Conservation (phyloP, 1,284 basidiomycete genomes). For the Fomitiporia mediterranea region DNA sequence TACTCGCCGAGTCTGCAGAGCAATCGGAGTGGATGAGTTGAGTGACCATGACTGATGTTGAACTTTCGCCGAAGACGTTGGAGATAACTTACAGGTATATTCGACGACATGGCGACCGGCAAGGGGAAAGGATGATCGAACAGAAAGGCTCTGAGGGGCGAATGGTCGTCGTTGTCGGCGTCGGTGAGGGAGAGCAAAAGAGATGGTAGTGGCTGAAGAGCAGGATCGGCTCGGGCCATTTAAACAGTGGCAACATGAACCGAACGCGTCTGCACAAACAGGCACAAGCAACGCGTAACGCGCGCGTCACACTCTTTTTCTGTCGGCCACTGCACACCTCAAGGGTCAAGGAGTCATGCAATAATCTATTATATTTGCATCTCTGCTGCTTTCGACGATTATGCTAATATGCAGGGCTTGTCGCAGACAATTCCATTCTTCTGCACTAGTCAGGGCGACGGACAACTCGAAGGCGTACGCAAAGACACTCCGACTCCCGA, state of each 20-base stretch:
- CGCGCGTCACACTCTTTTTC: conserved; percentile 9
- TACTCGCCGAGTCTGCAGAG: conserved; percentile 49
- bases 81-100: conserved; percentile 20
- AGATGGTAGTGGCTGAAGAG: conserved; percentile 12
- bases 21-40: neutral
- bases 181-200: neutral
- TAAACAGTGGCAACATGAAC: conserved; percentile 16
- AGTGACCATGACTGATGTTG: conserved; percentile 6
- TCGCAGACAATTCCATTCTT: conserved; percentile 4
- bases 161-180: conserved; percentile 4
- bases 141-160: neutral
- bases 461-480: conserved; percentile 37
- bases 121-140: neutral
- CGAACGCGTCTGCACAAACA: conserved; percentile 19
- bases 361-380: neutral
- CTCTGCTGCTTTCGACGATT: neutral
- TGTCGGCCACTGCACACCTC: neutral
- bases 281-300: conserved; percentile 20
- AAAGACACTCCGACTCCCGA: conserved; percentile 81
- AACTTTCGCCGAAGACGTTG: conserved; percentile 2
- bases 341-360: neutral
- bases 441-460: neutral
- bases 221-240: conserved; percentile 9
- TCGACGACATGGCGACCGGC: conserved; percentile 17
- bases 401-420: conserved; percentile 9